phyloP scores from a whole-genome alignment of 2,329 filamentous ascomycete species.

The Helicocarpus griseus region DNA sequence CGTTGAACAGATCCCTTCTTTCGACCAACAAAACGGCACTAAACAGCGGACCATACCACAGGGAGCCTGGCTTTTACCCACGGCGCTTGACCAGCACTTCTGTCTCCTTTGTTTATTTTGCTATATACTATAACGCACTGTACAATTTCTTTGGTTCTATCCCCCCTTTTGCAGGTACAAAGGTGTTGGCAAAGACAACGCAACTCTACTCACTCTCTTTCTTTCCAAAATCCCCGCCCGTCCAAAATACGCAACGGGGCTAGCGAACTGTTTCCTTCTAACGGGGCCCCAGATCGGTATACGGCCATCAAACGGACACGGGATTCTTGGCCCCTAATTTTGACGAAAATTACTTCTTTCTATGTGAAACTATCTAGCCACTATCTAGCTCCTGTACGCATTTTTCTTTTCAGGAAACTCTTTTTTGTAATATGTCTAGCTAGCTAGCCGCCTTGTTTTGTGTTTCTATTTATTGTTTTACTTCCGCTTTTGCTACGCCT shows the following conservation, averaged over 20 bases:
- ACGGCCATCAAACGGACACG: background rate
- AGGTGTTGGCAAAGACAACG: background rate
- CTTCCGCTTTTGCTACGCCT: background rate
- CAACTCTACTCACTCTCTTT: background rate
- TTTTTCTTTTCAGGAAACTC: background rate
- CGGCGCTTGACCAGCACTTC: conserved; percentile 1
- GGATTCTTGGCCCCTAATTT: background rate
- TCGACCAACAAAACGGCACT: background rate
- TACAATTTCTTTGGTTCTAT: background rate
- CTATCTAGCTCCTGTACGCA: background rate
- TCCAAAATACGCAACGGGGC: no score
- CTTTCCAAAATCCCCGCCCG: background rate
- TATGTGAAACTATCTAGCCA: background rate
- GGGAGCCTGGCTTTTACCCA: background rate
- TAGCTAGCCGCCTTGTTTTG: background rate
- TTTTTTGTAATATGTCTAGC: conserved; percentile 3
- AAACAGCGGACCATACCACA: background rate
- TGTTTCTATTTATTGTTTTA: background rate
- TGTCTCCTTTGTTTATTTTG: background rate
- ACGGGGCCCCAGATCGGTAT: no score
- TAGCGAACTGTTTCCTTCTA: no score
- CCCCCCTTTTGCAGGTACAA: background rate
- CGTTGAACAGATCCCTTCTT: background rate
- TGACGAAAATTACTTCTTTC: background rate
- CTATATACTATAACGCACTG: background rate